These are phyloP conservation scores for Pancytospora philotis DNA, from an alignment of 371 early-diverging fungal genomes.

Conservation along the genomic window DNA sequence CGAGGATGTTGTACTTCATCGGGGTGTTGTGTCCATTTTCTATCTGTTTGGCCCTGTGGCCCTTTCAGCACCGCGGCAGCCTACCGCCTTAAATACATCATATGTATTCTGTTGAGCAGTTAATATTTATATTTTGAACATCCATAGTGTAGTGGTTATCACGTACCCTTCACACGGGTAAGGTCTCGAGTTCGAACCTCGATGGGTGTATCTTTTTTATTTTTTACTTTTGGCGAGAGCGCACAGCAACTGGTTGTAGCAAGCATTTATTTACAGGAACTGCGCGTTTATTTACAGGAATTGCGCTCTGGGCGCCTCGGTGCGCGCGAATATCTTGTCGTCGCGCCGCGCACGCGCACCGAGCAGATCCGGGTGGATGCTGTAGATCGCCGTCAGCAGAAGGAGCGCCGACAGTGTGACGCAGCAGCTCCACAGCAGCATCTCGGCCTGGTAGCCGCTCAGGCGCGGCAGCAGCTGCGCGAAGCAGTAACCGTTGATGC, in stretches of 20 bases:
- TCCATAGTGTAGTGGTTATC: slow-evolving; percentile 62
- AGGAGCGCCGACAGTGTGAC: background rate
- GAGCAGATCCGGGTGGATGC: slow-evolving; percentile 2
- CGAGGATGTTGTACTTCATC: no score
- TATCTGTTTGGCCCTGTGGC: background rate
- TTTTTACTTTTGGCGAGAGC: no score
- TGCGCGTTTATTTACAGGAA: background rate
- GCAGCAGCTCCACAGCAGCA: background rate
- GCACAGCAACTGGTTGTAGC: no score
- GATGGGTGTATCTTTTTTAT: slow-evolving; percentile 49
- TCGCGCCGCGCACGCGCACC: no score
- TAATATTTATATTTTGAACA: slow-evolving; percentile 20
- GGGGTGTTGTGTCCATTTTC: slow-evolving; percentile 2
- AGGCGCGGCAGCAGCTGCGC: background rate
- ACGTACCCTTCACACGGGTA: slow-evolving; percentile 61
- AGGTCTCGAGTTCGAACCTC: slow-evolving; percentile 62
- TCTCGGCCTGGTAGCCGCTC: background rate
- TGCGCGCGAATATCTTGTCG: background rate
- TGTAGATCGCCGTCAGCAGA: background rate
- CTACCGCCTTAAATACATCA: background rate
- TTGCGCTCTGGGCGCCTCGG: background rate
- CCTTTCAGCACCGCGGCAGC: no score
- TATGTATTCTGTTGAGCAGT: background rate
- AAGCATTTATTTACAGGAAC: background rate
- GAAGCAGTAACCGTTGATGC: background rate